These are phyloP conservation scores for Solanum sparsipilum DNA, from an alignment of 257 asterid species.

Conservation along the genomic window DNA sequence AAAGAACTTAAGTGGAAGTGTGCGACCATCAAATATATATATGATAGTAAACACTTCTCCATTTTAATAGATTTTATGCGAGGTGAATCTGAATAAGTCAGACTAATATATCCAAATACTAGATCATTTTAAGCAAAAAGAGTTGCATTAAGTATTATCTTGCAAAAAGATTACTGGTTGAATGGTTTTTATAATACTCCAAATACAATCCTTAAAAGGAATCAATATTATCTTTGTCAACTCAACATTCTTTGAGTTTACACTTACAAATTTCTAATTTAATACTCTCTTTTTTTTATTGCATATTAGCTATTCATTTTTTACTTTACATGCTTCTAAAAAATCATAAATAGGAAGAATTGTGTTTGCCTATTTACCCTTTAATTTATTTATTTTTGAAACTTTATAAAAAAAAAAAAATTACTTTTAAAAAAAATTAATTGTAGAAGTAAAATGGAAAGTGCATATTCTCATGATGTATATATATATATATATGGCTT, in stretches of 20 bases:
- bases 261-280: neutral
- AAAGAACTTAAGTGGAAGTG: neutral
- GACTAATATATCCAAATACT: neutral
- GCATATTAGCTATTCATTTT: neutral
- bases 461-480: neutral
- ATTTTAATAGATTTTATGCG: neutral
- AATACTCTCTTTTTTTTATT: neutral
- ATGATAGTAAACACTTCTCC: neutral
- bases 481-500: neutral
- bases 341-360: neutral
- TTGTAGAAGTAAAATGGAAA: neutral
- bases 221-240: neutral
- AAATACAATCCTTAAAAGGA: neutral
- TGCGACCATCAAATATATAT: neutral
- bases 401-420: no score
- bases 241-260: neutral
- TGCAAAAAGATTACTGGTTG: neutral
- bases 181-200: neutral
- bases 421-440: no score
- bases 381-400: no score
- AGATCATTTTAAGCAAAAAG: neutral
- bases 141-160: neutral
- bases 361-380: neutral
- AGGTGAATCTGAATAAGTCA: neutral
- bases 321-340: neutral